phyloP scores from a whole-genome alignment of 495 filamentous ascomycete genomes.

The Glarea lozoyensis region DNA sequence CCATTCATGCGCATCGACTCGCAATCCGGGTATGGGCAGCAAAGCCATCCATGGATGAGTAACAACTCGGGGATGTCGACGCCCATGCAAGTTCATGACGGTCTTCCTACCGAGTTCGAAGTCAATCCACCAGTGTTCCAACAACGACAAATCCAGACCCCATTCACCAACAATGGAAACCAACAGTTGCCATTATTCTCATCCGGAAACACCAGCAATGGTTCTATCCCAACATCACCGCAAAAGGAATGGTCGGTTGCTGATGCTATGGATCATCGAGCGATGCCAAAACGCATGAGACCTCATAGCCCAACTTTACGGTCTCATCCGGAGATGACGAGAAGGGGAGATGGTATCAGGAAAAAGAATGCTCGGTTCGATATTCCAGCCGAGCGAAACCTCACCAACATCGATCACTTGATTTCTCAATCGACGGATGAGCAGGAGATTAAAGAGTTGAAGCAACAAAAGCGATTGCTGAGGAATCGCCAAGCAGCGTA shows the following conservation, averaged over 20 bases:
- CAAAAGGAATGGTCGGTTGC: conserved; percentile 45
- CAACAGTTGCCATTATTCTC: conserved; percentile 43
- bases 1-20: conserved; percentile 51
- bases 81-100: conserved; percentile 48
- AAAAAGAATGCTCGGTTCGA: conserved; percentile 99
- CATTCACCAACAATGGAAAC: conserved; percentile 37
- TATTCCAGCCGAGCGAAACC: conserved; percentile 86
- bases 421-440: conserved; percentile 85
- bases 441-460: conserved; percentile 93
- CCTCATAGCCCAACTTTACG: conserved; percentile 64
- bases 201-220: conserved; percentile 30
- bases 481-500: conserved; percentile 94
- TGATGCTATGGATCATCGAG: conserved; percentile 47
- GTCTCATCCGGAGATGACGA: conserved; percentile 68
- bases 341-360: conserved; percentile 79
- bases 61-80: conserved; percentile 29
- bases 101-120: conserved; percentile 55
- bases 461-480: conserved; percentile 93
- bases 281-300: conserved; percentile 62
- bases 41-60: conserved; percentile 47
- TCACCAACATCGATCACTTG: conserved; percentile 89
- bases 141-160: conserved; percentile 39
- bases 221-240: conserved; percentile 40
- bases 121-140: conserved; percentile 35
- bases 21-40: conserved; percentile 42